Evolutionary conservation across 2,329 filamentous ascomycete genomes (phyloP).

Genomic region (Alternaria novae-zelandiae): DNA sequence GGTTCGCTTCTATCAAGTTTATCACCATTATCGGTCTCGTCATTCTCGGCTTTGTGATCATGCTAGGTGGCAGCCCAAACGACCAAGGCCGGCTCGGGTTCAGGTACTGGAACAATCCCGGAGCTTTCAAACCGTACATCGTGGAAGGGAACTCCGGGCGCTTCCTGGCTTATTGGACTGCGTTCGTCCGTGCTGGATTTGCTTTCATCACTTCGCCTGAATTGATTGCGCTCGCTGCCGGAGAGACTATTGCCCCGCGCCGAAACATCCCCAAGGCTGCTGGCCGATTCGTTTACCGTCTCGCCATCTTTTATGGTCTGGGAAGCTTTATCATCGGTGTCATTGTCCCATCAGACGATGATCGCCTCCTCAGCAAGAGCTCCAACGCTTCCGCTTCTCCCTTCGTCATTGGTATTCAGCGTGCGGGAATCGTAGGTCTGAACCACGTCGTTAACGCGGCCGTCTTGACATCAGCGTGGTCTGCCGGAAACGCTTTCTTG

Average conservation of each 20-base stretch:
- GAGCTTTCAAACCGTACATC: conserved; percentile 55
- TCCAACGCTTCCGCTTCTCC: conserved; percentile 46
- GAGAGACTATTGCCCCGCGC: conserved; percentile 44
- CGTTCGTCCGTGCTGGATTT: conserved; percentile 61
- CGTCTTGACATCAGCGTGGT: conserved; percentile 75
- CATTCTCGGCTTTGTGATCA: conserved; percentile 45
- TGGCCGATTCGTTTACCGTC: conserved; percentile 60
- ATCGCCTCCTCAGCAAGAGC: conserved; percentile 48
- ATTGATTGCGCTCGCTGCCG: conserved; percentile 43
- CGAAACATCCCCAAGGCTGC: conserved; percentile 61
- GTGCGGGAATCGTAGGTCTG: conserved; percentile 71
- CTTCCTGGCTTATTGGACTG: conserved; percentile 66
- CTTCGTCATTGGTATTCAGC: conserved; percentile 70
- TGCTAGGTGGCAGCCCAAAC: conserved; percentile 45
- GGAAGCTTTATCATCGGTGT: conserved; percentile 65
- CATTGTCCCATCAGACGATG: conserved; percentile 63
- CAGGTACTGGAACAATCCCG: conserved; percentile 71
- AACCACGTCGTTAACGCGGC: conserved; percentile 78
- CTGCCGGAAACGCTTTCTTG: conserved; percentile 72
- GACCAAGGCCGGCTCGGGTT: conserved; percentile 60
- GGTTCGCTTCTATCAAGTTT: conserved; percentile 60
- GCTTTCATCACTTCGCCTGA: conserved; percentile 50
- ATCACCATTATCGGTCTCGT: conserved; percentile 46
- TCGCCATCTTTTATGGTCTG: conserved; percentile 62
- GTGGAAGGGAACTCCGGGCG: conserved; percentile 64